Evolutionary conservation across 75 land plant species (phyloP), one percentile per base, ranked within the genome.

Genomic region (Selaginella tamariscina): DNA sequence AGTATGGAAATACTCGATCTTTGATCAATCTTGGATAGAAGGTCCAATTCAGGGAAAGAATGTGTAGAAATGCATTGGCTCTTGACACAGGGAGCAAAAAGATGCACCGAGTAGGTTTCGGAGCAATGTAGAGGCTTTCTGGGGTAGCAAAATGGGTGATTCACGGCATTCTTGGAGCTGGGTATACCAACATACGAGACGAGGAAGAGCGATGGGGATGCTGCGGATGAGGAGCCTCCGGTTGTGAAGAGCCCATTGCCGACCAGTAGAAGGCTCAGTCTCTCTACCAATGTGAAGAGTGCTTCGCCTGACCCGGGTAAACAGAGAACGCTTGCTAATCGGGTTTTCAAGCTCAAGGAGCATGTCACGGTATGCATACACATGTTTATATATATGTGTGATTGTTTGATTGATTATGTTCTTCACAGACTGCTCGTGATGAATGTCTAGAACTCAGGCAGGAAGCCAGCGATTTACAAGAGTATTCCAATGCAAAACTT

Each of bases 401-500:
- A 33, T 72, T 27, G 0, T 0, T 62, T 26, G 32, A 23, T 11
- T 26, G 21, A 28, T 13, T 32, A 57, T 27, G 9, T 8, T 2
- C 29, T 22, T 22, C 65, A 56, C 65, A 24, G 65, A 72, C 33
- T 75, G 85, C 91, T 21, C 86, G 70, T 70, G 86, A 89, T 59
- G 96, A 94, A 67, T 83, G 69, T 32, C 69, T 89, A 68, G 86
- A 87, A 71, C 73, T 94, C 70, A 82, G 88, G 67, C 91, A 94
- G 73, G 98, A 89, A 75, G 96, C 98, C 0, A 85, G 67, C 71
- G 98, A 94, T 64, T 73, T 94, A 56, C 90, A 82, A 67, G 98
- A 94, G 77, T 94, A 94, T 65, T 89, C 96, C n/a, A 87, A 71
- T 84, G 98, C 86, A 22, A 94, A 94, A 75, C 80, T 94, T 68